phyloP scores from a whole-genome alignment of 352 stramenopile species.

The Globisporangium nunn region DNA sequence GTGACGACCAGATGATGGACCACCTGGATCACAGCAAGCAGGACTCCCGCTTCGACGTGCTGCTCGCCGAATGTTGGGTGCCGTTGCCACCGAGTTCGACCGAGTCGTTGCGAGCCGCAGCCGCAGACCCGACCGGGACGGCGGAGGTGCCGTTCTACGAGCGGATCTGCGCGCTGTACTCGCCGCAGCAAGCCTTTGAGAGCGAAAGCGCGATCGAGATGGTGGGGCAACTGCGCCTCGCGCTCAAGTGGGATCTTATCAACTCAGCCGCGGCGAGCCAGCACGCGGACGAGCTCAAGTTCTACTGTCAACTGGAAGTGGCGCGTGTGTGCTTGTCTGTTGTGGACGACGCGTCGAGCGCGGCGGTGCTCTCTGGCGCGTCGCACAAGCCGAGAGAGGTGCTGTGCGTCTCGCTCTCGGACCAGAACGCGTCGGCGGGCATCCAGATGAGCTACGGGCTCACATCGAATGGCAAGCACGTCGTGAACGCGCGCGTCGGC shows the following conservation, averaged over 20 bases:
- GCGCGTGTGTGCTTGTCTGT: slow-evolving; percentile 68
- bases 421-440: slow-evolving; percentile 56
- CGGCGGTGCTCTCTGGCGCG: slow-evolving; percentile 18
- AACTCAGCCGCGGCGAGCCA: slow-evolving; percentile 35
- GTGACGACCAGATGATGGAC: slow-evolving; percentile 82
- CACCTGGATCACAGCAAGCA: slow-evolving; percentile 83
- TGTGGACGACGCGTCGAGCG: slow-evolving; percentile 48
- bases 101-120: slow-evolving; percentile 7
- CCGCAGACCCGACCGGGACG: slow-evolving; percentile 16
- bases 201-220: slow-evolving; percentile 34
- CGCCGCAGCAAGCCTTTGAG: slow-evolving; percentile 14
- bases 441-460: slow-evolving; percentile 73
- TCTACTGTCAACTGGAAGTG: slow-evolving; percentile 74
- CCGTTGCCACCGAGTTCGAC: slow-evolving; percentile 37
- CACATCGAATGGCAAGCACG: slow-evolving; percentile 61
- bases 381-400: slow-evolving; percentile 57
- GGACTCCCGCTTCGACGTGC: slow-evolving; percentile 67
- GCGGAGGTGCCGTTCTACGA: slow-evolving; percentile 43
- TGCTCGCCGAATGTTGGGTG: slow-evolving; percentile 78
- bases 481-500: slow-evolving; percentile 67
- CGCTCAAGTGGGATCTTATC: slow-evolving; percentile 74
- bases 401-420: slow-evolving; percentile 64
- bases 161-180: slow-evolving; percentile 64
- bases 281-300: slow-evolving; percentile 39
- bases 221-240: slow-evolving; percentile 66